A percentile compares a stretch with the other conserved stretches of the same genome.
Conservation (phyloP, 257 asterid species). For the Solanum piurae region DNA sequence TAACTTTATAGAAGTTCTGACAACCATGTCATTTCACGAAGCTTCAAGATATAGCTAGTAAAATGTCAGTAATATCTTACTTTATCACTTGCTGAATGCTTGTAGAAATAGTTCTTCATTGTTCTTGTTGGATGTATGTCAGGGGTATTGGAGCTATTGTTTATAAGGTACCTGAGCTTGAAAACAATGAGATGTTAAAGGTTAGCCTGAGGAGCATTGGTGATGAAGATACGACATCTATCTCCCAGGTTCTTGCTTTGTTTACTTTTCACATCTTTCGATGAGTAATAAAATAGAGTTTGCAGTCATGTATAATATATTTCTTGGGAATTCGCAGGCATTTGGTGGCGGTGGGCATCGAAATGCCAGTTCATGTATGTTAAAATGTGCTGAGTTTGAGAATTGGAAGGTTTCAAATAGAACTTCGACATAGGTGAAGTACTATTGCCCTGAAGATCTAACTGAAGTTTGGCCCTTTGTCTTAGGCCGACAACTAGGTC, state of each 20-base stretch:
- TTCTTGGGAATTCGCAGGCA: conserved; percentile 22
- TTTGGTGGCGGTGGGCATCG: conserved; percentile 87
- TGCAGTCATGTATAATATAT: conserved; percentile 2
- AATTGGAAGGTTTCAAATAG: conserved; percentile 40
- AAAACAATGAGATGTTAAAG: conserved; percentile 45
- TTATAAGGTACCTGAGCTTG: conserved; percentile 70
- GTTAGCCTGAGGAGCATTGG: conserved; percentile 71
- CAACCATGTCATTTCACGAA: not conserved
- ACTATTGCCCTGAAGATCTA: not conserved
- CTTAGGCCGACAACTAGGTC: not conserved
- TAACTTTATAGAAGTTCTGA: not conserved
- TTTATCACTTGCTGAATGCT: not conserved
- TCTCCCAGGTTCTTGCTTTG: conserved; percentile 49
- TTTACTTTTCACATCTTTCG: not conserved
- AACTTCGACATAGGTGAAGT: conserved; percentile 6
- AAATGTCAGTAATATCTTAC: not conserved
- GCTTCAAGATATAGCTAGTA: not conserved
- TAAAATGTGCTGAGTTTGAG: conserved; percentile 35
- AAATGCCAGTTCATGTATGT: conserved; percentile 75
- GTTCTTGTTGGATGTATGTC: not conserved
- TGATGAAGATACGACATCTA: conserved; percentile 68
- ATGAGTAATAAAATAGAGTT: not conserved
- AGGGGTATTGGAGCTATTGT: conserved; percentile 92
- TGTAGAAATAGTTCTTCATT: not conserved
- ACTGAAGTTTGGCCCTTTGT: not conserved